Evolutionary conservation across 768 basidiomycete species (phyloP).

Genomic region (Melanogaster broomeanus): DNA sequence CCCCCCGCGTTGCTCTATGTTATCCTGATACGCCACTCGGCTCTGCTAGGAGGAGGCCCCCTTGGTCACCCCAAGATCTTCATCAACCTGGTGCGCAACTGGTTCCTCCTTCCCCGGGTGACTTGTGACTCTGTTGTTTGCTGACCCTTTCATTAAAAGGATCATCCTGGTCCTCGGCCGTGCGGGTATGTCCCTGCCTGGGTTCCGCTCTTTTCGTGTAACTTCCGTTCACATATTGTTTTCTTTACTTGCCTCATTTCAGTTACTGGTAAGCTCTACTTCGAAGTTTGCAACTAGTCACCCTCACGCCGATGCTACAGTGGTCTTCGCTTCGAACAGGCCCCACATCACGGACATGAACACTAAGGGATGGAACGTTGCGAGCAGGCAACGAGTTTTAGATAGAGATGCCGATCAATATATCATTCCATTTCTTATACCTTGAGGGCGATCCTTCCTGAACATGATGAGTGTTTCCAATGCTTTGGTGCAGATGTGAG

Average conservation of each 20-base stretch:
- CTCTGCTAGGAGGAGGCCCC: constrained; percentile 79
- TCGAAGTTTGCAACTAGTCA: not conserved
- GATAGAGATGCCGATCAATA: constrained; percentile 15
- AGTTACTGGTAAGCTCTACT: constrained; percentile 49
- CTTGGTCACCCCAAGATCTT: constrained; percentile 97
- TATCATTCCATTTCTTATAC: not conserved
- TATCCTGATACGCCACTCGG: constrained; percentile 9
- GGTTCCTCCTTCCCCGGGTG: not conserved
- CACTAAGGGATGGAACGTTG: constrained; percentile 23
- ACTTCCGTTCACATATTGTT: constrained; percentile 2
- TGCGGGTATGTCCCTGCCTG: constrained; percentile 73
- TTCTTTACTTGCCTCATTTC: constrained; percentile 11
- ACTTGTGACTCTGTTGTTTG: not conserved
- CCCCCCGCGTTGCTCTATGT: constrained; percentile 1
- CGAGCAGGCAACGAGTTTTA: not conserved
- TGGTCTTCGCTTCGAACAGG: constrained; percentile 89
- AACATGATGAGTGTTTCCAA: constrained; percentile 3
- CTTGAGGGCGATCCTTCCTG: no score
- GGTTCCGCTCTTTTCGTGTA: constrained; percentile 2
- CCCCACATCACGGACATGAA: constrained; percentile 66
- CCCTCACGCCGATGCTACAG: constrained; percentile 40
- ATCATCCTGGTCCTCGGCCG: constrained; percentile 82
- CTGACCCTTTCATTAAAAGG: constrained; percentile 47
- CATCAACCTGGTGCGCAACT: constrained; percentile 88
- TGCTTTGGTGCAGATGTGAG: constrained; percentile 24